Percentiles rank a stretch among this genome's conserved stretches.
Conservation (phyloP, 371 early-diverging fungal genomes). For the Capillidium rhysosporum region DNA sequence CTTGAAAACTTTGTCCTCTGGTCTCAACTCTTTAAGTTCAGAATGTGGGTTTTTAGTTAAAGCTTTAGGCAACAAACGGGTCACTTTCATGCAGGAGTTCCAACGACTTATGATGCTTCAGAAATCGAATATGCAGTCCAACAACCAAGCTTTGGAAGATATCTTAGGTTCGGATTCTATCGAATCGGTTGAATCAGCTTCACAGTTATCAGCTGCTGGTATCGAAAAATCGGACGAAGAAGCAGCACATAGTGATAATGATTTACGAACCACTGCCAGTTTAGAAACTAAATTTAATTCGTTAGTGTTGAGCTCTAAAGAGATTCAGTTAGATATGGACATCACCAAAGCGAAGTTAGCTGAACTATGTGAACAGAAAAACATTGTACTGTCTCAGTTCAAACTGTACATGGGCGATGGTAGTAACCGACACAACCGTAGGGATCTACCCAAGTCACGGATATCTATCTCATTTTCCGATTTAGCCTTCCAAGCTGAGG, state of each 20-base stretch:
- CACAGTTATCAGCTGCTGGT: too few relatives aligned
- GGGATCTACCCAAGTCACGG: neutral
- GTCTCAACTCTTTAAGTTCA: neutral
- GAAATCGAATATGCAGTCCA: neutral
- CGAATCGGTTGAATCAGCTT: too few relatives aligned
- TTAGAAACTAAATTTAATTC: neutral
- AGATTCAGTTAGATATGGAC: neutral
- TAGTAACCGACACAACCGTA: too few relatives aligned
- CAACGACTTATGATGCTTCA: neutral
- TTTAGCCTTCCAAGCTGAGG: constrained; percentile 1
- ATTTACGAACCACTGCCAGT: neutral
- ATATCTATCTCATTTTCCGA: neutral
- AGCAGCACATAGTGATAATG: too few relatives aligned
- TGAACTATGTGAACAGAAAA: constrained; percentile 2
- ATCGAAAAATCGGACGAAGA: neutral
- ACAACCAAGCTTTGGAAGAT: neutral
- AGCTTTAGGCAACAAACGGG: neutral
- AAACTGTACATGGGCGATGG: too few relatives aligned
- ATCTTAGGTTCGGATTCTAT: neutral
- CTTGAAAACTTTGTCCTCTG: neutral
- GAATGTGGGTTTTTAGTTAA: neutral
- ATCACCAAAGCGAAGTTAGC: neutral
- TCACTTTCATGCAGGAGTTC: neutral
- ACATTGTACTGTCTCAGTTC: neutral
- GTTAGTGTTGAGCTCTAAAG: neutral